These are phyloP conservation scores for Albugo candida DNA, from an alignment of 352 stramenopile genomes.

Conservation along the genomic window DNA sequence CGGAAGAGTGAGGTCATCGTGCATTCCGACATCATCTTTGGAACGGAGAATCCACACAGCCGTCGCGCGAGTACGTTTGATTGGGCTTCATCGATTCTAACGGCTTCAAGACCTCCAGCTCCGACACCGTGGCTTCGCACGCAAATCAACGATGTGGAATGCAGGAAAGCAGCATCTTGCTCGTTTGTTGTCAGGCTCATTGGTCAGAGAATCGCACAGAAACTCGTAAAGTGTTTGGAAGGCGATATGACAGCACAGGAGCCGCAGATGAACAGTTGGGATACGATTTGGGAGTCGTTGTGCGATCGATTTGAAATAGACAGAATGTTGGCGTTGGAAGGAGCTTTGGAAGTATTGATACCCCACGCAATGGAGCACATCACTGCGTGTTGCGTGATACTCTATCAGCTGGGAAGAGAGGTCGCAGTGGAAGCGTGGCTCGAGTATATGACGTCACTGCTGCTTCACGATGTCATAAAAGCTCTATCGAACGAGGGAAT, in stretches of 20 bases:
- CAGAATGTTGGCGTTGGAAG: slow-evolving; percentile 57
- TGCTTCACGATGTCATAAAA: slow-evolving; percentile 20
- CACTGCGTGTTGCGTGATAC: slow-evolving; percentile 57
- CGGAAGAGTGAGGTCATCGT: neutral
- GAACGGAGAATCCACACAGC: neutral
- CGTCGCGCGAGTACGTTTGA: neutral
- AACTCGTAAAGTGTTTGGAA: slow-evolving; percentile 15
- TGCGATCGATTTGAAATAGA: slow-evolving; percentile 67
- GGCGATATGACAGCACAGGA: slow-evolving; percentile 56
- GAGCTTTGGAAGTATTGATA: slow-evolving; percentile 54
- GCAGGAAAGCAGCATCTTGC: slow-evolving; percentile 61
- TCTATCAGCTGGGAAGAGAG: slow-evolving; percentile 32
- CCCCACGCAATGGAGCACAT: slow-evolving; percentile 68
- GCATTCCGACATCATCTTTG: neutral
- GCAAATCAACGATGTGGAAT: slow-evolving; percentile 76
- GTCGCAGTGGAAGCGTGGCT: slow-evolving; percentile 58
- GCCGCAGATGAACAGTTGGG: slow-evolving; percentile 18
- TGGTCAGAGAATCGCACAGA: slow-evolving; percentile 53
- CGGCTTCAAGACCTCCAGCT: neutral
- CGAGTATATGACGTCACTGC: slow-evolving; percentile 54
- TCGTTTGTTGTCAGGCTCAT: slow-evolving; percentile 79
- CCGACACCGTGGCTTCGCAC: slow-evolving; percentile 46
- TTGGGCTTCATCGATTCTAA: neutral
- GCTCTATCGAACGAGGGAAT: no score
- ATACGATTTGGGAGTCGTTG: slow-evolving; percentile 50